Evolutionary conservation across 345 rosid species (phyloP).

Genomic region (Eucalyptus paniculata): DNA sequence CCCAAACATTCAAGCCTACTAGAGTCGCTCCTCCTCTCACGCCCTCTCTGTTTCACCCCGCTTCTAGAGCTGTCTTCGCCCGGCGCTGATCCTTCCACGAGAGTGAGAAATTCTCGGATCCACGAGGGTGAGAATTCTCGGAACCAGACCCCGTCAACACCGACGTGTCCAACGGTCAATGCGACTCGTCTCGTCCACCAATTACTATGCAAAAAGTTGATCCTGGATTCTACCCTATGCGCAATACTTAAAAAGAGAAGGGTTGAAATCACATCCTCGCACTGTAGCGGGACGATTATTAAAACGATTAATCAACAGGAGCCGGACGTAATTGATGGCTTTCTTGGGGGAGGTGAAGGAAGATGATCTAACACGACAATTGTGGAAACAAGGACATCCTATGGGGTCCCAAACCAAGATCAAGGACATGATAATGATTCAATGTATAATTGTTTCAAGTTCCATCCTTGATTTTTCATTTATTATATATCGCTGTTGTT

Average conservation of each 20-base stretch:
- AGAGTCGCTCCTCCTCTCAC: not conserved
- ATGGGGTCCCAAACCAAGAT: not conserved
- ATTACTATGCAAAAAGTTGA: not conserved
- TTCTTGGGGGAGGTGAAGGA: not conserved
- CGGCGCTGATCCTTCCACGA: not conserved
- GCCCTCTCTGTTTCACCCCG: not conserved
- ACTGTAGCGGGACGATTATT: not conserved
- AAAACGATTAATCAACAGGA: not conserved
- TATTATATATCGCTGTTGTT: not conserved
- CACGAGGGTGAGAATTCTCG: not conserved
- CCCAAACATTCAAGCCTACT: not conserved
- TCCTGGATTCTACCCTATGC: not conserved
- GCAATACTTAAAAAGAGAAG: not conserved
- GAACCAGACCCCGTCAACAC: not conserved
- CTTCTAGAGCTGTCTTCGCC: not conserved
- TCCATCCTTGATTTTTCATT: not conserved
- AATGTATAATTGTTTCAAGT: not conserved
- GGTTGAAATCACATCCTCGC: not conserved
- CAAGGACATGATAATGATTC: not conserved
- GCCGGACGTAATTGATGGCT: not conserved
- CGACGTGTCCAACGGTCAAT: not conserved
- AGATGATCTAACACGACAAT: not conserved
- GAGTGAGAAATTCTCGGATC: not conserved
- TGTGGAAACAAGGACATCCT: not conserved
- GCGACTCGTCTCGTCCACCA: not conserved